Evolutionary conservation across 179 eudicot genomes (phyloP), one percentile per base, ranked within the genome.

Genomic region (Silene noctiflora): DNA sequence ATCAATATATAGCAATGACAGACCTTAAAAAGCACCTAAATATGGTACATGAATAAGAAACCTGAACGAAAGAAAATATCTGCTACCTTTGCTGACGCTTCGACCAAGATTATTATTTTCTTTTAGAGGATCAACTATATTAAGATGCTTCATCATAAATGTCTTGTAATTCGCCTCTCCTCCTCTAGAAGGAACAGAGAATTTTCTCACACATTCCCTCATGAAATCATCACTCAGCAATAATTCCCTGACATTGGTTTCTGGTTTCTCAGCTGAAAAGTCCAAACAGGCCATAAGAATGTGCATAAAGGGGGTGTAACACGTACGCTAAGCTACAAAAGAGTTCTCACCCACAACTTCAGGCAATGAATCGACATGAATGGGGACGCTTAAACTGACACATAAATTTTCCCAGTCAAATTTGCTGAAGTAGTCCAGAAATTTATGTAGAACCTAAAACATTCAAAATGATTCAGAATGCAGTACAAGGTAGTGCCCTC

Each of bases 61-160:
- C 46, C 46, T 39, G 46, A 39, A 39, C 0, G 11, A 39, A 39
- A 39, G 46, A 39, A 39, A 66, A 51, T 60, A 44, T 27, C 68
- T 14, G 69, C 55, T 84, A 95, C 99, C 99, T 95, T 87, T 86
- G 84, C 95, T 95, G 68, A 95, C 92, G 75, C 99, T 93, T 61
- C 99, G 95, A 31, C 99, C 99, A 69, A 95, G 97, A 87, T 95
- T 95, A 83, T 94, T 95, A 56, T 79, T 86, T 62, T 85, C 91
- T 77, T 86, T 91, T 11, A 95, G 84, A 12, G 99, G 99, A 84
- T 95, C 99, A 35, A 95, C 86, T 73, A 95, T 93, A 80, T 95
- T 95, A 31, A 95, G 90, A 86, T 91, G 87, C 86, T 93, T 95
- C 64, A 22, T 79, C 33, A 71, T 74, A 82, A 93, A 91, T 21